phyloP scores from a whole-genome alignment of 306 rosid genomes.

The Mimosa bimucronata region DNA sequence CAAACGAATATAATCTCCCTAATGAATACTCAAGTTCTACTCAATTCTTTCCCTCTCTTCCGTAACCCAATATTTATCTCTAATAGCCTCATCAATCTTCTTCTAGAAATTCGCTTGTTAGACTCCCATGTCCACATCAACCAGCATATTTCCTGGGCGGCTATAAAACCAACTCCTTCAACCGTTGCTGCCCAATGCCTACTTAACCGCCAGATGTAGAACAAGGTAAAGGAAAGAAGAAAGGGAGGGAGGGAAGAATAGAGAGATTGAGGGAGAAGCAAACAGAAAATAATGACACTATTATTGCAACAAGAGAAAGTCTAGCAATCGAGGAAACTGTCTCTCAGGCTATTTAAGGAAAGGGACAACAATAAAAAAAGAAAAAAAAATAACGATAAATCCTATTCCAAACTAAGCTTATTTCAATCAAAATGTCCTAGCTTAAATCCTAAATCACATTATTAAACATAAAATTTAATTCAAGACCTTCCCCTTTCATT shows the following conservation, averaged over 20 bases:
- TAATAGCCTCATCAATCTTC: background rate
- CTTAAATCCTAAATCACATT: background rate
- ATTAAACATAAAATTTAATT: background rate
- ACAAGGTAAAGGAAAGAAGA: background rate
- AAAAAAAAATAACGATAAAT: too few species aligned
- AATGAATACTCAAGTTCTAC: background rate
- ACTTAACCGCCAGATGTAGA: background rate
- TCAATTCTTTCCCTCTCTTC: background rate
- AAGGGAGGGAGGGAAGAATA: background rate
- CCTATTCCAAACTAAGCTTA: background rate
- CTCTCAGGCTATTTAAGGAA: too few species aligned
- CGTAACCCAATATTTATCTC: background rate
- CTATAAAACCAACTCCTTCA: background rate
- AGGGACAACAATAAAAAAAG: too few species aligned
- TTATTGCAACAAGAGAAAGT: background rate
- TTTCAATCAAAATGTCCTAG: too few species aligned
- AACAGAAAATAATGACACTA: background rate
- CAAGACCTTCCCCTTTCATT: background rate
- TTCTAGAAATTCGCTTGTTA: background rate
- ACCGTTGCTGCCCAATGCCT: background rate
- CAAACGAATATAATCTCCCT: background rate
- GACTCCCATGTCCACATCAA: background rate
- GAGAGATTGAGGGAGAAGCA: background rate
- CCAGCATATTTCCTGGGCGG: background rate
- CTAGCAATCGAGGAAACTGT: too few species aligned